These are phyloP conservation scores for Fusarium sp. DNA, from an alignment of 2,329 filamentous ascomycete species.

Conservation along the genomic window DNA sequence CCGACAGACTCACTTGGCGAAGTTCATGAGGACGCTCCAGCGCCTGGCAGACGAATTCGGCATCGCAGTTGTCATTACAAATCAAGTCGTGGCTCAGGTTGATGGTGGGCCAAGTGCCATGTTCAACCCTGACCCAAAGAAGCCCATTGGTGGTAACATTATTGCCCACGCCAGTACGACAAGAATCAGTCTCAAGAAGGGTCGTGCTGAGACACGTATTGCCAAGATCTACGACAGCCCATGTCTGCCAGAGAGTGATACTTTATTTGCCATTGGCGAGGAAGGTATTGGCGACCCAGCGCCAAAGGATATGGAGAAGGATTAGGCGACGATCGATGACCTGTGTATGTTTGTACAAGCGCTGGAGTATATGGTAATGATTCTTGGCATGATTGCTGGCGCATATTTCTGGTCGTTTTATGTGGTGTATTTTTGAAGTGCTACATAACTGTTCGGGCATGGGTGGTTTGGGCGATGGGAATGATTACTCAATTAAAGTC, in stretches of 20 bases:
- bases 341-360: conserved; percentile 29
- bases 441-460: not conserved
- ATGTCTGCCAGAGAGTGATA: conserved; percentile 95
- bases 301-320: conserved; percentile 94
- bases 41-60: conserved; percentile 86
- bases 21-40: conserved; percentile 88
- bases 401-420: conserved; percentile 41
- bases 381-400: conserved; percentile 47
- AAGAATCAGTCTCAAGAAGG: conserved; percentile 93
- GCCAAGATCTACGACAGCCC: conserved; percentile 99
- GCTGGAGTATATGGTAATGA: conserved; percentile 38
- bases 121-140: conserved; percentile 99
- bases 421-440: conserved; percentile 7
- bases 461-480: not conserved
- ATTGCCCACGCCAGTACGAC: conserved; percentile 98
- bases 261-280: conserved; percentile 95
- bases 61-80: conserved; percentile 98
- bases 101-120: conserved; percentile 96
- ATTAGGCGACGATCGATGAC: conserved; percentile 52
- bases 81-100: conserved; percentile 98
- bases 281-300: conserved; percentile 96
- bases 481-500: not conserved
- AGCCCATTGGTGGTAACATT: conserved; percentile 98
- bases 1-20: conserved; percentile 87
- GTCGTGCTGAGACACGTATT: conserved; percentile 91